These are phyloP conservation scores for Pyrus hybrid DNA, from an alignment of 331 rosid genomes.

Conservation along the genomic window DNA sequence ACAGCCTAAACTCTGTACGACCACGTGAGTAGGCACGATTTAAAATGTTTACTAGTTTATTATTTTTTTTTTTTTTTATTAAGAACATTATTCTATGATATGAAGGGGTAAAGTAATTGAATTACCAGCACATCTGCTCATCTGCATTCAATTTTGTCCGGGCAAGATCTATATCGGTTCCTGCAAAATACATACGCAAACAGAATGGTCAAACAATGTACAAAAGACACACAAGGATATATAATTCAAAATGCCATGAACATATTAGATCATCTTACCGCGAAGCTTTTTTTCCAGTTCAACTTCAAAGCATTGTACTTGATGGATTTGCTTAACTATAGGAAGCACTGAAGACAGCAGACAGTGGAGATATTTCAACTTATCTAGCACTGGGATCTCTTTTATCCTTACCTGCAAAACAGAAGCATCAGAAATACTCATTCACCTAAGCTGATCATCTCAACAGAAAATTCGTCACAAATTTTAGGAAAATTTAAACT, in stretches of 20 bases:
- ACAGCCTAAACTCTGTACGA: not conserved
- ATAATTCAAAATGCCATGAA: conserved; percentile 5
- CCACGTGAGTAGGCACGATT: not conserved
- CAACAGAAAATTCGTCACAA: conserved; percentile 6
- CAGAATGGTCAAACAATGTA: not conserved
- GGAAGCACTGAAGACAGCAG: conserved; percentile 89
- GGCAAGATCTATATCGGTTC: conserved; percentile 66
- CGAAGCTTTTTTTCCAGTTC: conserved; percentile 78
- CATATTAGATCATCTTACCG: conserved; percentile 46
- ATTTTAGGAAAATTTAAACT: conserved; percentile 14
- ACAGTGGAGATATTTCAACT: conserved; percentile 70
- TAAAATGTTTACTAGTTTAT: not conserved
- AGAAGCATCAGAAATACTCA: conserved; percentile 9
- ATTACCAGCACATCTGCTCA: conserved; percentile 99
- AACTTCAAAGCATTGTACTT: conserved; percentile 77
- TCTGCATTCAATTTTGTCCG: conserved; percentile 88
- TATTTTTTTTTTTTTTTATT: not conserved
- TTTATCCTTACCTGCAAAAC: conserved; percentile 71
- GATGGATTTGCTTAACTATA: conserved; percentile 76
- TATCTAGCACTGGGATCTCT: conserved; percentile 73
- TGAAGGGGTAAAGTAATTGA: not conserved
- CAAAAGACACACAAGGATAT: not conserved
- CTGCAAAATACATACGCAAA: conserved; percentile 34
- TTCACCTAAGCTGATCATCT: not conserved
- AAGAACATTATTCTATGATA: not conserved